phyloP scores from a whole-genome alignment of 2,329 filamentous ascomycete genomes.

The Orbilia blumenaviensis region DNA sequence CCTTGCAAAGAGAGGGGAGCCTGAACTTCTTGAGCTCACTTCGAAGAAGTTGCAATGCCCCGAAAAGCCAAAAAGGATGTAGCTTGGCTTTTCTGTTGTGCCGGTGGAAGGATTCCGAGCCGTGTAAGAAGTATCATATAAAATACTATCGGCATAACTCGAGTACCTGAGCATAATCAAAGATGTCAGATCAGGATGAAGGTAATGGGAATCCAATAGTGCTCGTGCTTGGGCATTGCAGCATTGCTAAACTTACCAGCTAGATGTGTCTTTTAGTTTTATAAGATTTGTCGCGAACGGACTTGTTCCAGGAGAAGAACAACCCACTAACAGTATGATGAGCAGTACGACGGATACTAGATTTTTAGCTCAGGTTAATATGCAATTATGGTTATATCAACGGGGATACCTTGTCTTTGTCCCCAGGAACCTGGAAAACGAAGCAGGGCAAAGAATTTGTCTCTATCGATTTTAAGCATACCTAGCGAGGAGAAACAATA shows the following conservation, averaged over 20 bases:
- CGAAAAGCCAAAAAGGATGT: slow-evolving; percentile 11
- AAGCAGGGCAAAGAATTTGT: too few species aligned
- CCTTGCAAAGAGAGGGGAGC: neutral
- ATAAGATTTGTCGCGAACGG: slow-evolving; percentile 2
- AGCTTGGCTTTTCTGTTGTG: neutral
- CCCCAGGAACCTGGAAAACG: too few species aligned
- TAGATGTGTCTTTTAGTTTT: neutral
- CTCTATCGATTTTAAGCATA: too few species aligned
- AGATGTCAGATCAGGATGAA: neutral
- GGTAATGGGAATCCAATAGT: neutral
- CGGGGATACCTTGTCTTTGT: too few species aligned
- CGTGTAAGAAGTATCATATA: slow-evolving; percentile 2
- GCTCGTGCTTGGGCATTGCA: neutral
- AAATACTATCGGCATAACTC: neutral
- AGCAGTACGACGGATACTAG: neutral
- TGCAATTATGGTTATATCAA: too few species aligned
- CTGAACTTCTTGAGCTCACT: neutral
- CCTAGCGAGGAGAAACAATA: slow-evolving; percentile 7
- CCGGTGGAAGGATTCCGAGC: slow-evolving; percentile 3
- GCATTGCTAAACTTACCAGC: neutral
- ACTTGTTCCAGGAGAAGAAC: neutral
- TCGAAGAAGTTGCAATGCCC: slow-evolving; percentile 21
- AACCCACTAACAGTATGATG: neutral
- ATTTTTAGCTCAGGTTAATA: too few species aligned
- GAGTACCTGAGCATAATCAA: too few species aligned